Evolutionary conservation across 768 basidiomycete genomes (phyloP).

Genomic region (Termitomyces sp.): DNA sequence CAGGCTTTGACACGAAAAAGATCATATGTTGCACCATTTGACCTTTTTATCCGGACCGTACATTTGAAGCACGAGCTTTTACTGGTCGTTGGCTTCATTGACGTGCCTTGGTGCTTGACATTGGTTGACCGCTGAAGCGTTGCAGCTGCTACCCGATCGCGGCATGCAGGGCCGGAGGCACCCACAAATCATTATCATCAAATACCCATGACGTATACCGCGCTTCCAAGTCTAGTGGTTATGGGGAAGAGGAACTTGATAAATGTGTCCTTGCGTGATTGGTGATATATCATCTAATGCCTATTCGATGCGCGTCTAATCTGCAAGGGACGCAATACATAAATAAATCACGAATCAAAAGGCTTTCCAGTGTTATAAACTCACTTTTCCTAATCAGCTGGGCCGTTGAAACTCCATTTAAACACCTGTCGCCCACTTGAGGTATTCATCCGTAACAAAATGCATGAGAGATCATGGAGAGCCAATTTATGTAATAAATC

Average conservation of each 20-base stretch:
- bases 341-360: background rate
- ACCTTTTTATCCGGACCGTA: background rate
- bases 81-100: background rate
- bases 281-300: background rate
- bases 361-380: background rate
- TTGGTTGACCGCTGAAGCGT: background rate
- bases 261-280: too few species aligned
- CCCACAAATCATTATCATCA: background rate
- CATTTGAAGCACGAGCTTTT: background rate
- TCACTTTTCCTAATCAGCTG: background rate
- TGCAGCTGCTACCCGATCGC: background rate
- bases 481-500: background rate
- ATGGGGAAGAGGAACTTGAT: background rate
- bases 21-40: conserved; percentile 10
- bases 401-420: background rate
- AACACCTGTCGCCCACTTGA: background rate
- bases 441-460: background rate
- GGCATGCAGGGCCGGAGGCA: background rate
- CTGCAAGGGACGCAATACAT: too few species aligned
- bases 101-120: background rate
- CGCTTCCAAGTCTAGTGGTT: too few species aligned
- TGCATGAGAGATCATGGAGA: background rate
- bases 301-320: background rate
- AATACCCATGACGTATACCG: background rate
- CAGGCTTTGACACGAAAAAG: background rate